Evolutionary conservation across 805 yeast species (phyloP), one percentile per base, ranked within the genome.

Genomic region (Kluyveromyces nonfermentans): DNA sequence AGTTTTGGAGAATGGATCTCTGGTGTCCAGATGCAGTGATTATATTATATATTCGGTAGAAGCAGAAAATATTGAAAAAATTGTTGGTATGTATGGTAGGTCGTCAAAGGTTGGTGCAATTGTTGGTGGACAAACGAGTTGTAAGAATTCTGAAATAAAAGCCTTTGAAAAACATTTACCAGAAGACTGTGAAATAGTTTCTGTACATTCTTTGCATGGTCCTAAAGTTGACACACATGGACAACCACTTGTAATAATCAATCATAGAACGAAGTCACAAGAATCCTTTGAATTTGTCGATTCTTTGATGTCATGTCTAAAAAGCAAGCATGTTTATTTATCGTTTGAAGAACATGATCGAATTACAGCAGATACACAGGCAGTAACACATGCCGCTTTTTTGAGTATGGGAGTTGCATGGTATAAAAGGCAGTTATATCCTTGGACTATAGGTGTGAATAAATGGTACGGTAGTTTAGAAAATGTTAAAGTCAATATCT

Each of bases 51-150:
- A 89, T 70, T 80, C 89, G 44, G 97, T 93, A 3, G 98, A 93
- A 63, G 96, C 97, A 1, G 95, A 83, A 49, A 78, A 78, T 56
- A 82, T 93, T 40, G 78, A 70, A 38, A 72, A 72, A 45, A 85
- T 93, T 33, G 95, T 88, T 5, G 57, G 75, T 4, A 36, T 66
- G 33, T 90, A 90, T 63, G 97, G 95, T 0, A 90, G 95, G 0
- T 82, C 90, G 0, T 80, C 96, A 4, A 90, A 90, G 59, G 65
- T 80, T 3, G 94, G 95, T 2, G 83, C 95, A 3, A 77, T 89
- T 35, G 95, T 93, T 5, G 98, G 97, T n/a, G 98, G 98, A 7
- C 98, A 93, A 64, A 89, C 98, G 0, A 85, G 96, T 8, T 90
- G 97, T 65, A 93, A 93, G 57, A 80, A 77, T 20, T 94, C 95